A percentile compares a stretch with the other conserved stretches of the same genome.
phyloP scores from a whole-genome alignment of 306 rosid species.

The Glycine latifolia region DNA sequence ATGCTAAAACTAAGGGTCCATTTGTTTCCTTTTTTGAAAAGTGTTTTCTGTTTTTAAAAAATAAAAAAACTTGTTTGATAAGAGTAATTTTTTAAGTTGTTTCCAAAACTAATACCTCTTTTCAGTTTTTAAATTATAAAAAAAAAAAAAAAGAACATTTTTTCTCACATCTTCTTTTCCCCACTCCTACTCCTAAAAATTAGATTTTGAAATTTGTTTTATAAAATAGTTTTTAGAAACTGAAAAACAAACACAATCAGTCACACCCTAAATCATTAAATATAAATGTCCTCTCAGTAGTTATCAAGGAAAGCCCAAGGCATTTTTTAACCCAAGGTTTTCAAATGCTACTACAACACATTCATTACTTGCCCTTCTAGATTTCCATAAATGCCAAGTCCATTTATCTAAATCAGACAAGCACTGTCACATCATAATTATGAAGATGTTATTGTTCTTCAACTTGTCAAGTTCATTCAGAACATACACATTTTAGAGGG shows the following conservation, averaged over 20 bases:
- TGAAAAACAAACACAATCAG: background rate
- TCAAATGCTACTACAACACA: background rate
- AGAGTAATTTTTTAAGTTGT: background rate
- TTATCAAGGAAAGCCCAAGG: constrained; percentile 15
- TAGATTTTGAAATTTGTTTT: background rate
- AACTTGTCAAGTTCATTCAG: constrained; percentile 28
- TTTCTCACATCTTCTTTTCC: background rate
- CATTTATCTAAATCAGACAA: constrained; percentile 1
- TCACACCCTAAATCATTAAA: background rate
- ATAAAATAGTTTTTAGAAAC: background rate
- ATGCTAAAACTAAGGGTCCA: background rate
- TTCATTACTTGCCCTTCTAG: background rate
- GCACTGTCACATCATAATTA: constrained; percentile 4
- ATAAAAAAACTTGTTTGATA: background rate
- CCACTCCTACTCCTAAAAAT: background rate
- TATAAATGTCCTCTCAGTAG: background rate
- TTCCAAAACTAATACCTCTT: background rate
- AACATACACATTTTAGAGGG: background rate
- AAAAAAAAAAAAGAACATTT: background rate
- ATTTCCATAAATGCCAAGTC: background rate
- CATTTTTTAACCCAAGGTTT: background rate
- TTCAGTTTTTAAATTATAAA: background rate
- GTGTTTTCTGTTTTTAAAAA: background rate
- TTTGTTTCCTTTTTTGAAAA: background rate
- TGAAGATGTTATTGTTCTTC: constrained; percentile 5